phyloP scores from a whole-genome alignment of 129 eudicot species.

The Arctium lappa region DNA sequence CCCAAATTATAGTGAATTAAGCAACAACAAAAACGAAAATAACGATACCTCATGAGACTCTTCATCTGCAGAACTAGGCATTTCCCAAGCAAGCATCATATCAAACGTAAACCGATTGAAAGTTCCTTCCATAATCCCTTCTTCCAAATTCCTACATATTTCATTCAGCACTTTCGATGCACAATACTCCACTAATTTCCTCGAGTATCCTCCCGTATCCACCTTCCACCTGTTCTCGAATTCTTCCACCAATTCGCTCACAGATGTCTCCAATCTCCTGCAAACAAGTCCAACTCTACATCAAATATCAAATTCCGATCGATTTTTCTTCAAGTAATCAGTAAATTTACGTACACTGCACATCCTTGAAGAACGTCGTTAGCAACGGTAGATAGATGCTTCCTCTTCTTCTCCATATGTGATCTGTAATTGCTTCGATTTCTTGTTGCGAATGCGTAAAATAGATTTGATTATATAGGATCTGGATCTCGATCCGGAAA shows the following conservation, averaged over 20 bases:
- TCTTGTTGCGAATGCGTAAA: background rate
- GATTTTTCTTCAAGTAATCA: background rate
- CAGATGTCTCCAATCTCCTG: slow-evolving; percentile 55
- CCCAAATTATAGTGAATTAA: background rate
- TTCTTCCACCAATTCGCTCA: slow-evolving; percentile 51
- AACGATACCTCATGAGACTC: slow-evolving; percentile 41
- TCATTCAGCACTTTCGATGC: slow-evolving; percentile 54
- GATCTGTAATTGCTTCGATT: background rate
- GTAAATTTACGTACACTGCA: slow-evolving; percentile 36
- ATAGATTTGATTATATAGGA: background rate
- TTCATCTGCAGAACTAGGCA: slow-evolving; percentile 51
- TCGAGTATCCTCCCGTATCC: slow-evolving; percentile 57
- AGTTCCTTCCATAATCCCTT: slow-evolving; percentile 48
- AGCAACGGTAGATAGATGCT: slow-evolving; percentile 53
- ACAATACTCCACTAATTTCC: slow-evolving; percentile 70
- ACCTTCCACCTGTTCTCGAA: slow-evolving; percentile 58
- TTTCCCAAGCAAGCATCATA: slow-evolving; percentile 97
- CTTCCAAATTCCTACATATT: slow-evolving; percentile 42
- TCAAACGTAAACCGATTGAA: slow-evolving; percentile 78
- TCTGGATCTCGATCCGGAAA: background rate
- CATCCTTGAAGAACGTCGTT: slow-evolving; percentile 48
- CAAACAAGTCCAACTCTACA: background rate
- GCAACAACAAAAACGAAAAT: background rate
- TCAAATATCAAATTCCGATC: background rate
- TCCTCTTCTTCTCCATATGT: slow-evolving; percentile 30